Conservation (phyloP, 805 yeast genomes). For the Candida boidinii region DNA sequence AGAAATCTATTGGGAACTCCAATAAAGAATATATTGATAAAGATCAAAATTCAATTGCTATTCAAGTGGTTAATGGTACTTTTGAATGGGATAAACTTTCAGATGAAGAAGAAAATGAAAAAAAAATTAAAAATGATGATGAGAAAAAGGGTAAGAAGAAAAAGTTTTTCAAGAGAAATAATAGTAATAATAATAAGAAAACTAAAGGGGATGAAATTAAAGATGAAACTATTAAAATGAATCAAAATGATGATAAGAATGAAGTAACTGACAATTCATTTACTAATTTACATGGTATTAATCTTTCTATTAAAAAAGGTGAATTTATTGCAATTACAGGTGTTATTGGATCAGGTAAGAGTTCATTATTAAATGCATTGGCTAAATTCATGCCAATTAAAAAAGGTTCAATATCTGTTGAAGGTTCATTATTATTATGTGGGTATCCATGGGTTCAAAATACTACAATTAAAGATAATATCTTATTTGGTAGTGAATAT, state of each 20-base stretch:
- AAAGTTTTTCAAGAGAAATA: too few relatives aligned
- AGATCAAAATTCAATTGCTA: conserved; percentile 29
- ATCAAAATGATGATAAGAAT: conserved; percentile 16
- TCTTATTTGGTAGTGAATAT: conserved; percentile 53
- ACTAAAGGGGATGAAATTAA: not conserved
- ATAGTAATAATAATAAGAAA: too few relatives aligned
- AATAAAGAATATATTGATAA: too few relatives aligned
- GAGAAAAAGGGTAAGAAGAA: too few relatives aligned
- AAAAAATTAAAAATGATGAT: too few relatives aligned
- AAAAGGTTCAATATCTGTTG: conserved; percentile 40
- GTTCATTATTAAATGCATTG: conserved; percentile 62
- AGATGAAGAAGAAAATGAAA: too few relatives aligned
- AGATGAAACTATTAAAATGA: conserved; percentile 15
- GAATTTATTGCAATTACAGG: conserved; percentile 71
- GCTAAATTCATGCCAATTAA: conserved; percentile 61
- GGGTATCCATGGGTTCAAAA: conserved; percentile 82
- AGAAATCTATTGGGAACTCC: too few relatives aligned
- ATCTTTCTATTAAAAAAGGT: conserved; percentile 44
- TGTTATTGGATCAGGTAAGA: conserved; percentile 74
- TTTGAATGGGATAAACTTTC: conserved; percentile 66
- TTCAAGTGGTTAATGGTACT: conserved; percentile 45
- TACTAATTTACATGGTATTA: conserved; percentile 41
- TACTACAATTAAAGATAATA: conserved; percentile 68
- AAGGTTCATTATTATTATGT: conserved; percentile 45
- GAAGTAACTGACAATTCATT: conserved; percentile 26